Percentiles rank a stretch among this genome's conserved stretches.
These are phyloP conservation scores for Corymbia citriodora DNA, from an alignment of 441 rosid species.

Conservation along the genomic window DNA sequence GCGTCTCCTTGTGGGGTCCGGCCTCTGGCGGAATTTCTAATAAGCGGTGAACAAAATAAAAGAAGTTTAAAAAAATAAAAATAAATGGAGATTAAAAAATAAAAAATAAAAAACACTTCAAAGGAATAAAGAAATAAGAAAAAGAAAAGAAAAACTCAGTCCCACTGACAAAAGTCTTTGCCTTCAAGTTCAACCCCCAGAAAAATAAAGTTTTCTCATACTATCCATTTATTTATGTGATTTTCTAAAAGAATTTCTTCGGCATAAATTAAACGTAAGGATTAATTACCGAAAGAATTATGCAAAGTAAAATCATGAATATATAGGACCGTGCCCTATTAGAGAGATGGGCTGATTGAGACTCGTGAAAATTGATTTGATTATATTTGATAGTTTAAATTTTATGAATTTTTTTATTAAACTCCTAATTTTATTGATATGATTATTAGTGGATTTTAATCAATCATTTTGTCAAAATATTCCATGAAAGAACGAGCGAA, in stretches of 20 bases:
- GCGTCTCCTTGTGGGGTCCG: neutral
- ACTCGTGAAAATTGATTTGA: rapidly evolving
- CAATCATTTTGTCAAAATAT: neutral
- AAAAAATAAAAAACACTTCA: neutral
- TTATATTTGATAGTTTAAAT: neutral
- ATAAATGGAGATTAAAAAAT: neutral
- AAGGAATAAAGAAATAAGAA: neutral
- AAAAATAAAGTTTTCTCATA: neutral
- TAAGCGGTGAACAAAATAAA: neutral
- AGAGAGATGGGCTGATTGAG: neutral
- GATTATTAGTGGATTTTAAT: neutral
- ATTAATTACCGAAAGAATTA: neutral
- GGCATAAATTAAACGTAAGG: neutral
- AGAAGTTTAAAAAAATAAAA: neutral
- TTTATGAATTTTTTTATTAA: too few species aligned
- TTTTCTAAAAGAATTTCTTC: neutral
- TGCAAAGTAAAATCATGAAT: neutral
- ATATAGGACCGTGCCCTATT: neutral
- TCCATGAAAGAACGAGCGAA: neutral
- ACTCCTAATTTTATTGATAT: neutral
- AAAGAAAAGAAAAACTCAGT: neutral
- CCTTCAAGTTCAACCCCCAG: neutral
- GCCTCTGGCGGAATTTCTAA: neutral
- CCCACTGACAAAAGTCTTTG: neutral
- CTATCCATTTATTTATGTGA: neutral